Evolutionary conservation across 768 basidiomycete genomes (phyloP), one percentile per base, ranked within the genome.

Genomic region (Auricularia heimuer): DNA sequence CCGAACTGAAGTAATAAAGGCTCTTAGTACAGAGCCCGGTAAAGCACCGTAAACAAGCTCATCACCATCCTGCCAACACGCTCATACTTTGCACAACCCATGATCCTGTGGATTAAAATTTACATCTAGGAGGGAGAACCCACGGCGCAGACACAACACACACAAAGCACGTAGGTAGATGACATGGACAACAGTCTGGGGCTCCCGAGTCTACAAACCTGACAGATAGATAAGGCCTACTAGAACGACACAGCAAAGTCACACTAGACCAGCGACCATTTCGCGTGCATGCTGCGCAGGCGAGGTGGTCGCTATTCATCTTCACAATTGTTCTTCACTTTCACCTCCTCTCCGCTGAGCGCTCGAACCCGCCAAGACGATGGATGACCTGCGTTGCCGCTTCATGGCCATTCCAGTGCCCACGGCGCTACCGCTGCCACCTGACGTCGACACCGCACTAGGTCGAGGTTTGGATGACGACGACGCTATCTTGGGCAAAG

Each of bases 331-430:
- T 6, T 51, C 47, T 18, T 6, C 21, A 18, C 47, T 21, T 51
- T 51, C 47, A 51, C 11, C 47, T 18, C 47, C 47, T 51, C 47
- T 51, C 6, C 47, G 47, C 14, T 16, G 14, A 16, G 10, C 6
- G 21, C 18, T 18, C 18, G 47, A 18, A 3, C 21, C 21, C 8
- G 47, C 47, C 47, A 51, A 18, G 14, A 51, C 47, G 21, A 60
- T 33, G 16, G 89, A 91, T 69, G 86, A 87, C 80, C 90, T 85
- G 79, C 90, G 81, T 71, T 92, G 90, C 68, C 90, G 80, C 77
- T 92, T 92, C 83, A 92, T 81, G 45, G 87, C 77, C 11, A 29
- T 29, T 29, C 29, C 29, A 29, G 74, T 63, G 24, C 73, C 44
- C 65, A 36, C 69, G 69, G 34, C 71, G 65, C 62, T 39, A 21